Conservation (phyloP, 1,139 yeast genomes). For the Blastobotrys malaysiensis region DNA sequence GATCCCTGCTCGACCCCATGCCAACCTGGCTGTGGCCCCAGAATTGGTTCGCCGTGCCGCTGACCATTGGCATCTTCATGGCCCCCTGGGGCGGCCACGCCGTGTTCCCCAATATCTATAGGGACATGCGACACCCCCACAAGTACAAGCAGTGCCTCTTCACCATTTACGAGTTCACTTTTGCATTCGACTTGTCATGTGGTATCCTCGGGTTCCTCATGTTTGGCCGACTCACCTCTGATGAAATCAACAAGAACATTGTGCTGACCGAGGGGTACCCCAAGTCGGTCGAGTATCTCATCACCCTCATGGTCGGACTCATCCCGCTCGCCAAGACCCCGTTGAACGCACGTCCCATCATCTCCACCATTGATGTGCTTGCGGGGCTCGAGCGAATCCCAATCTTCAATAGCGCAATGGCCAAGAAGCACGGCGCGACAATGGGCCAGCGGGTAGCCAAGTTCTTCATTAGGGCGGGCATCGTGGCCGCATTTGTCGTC, state of each 20-base stretch:
- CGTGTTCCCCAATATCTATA: conserved; percentile 71
- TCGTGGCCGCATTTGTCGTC: conserved; percentile 41
- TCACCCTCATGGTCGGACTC: conserved; percentile 69
- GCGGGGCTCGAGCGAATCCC: conserved; percentile 29
- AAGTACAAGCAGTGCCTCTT: conserved; percentile 47
- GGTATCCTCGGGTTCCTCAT: conserved; percentile 78
- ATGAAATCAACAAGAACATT: conserved; percentile 78
- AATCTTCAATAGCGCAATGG: conserved; percentile 2
- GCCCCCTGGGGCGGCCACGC: conserved; percentile 94
- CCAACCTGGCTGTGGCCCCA: conserved; percentile 44
- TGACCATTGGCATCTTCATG: conserved; percentile 70
- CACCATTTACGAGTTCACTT: conserved; percentile 59
- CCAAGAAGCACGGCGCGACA: conserved; percentile 3
- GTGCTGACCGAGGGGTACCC: conserved; percentile 72
- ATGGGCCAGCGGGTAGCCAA: conserved; percentile 9
- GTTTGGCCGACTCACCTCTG: conserved; percentile 72
- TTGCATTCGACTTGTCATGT: conserved; percentile 65
- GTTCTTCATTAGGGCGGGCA: conserved; percentile 33
- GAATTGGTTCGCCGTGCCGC: conserved; percentile 43
- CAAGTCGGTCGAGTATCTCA: conserved; percentile 50
- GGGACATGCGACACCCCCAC: conserved; percentile 76
- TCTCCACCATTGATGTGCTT: conserved; percentile 56
- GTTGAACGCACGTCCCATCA: conserved; percentile 78
- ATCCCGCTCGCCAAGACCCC: conserved; percentile 89
- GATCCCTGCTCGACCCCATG: conserved; percentile 58